These are phyloP conservation scores for Arthrobotrys entomopaga DNA, from an alignment of 2,329 filamentous ascomycete species.

Conservation along the genomic window DNA sequence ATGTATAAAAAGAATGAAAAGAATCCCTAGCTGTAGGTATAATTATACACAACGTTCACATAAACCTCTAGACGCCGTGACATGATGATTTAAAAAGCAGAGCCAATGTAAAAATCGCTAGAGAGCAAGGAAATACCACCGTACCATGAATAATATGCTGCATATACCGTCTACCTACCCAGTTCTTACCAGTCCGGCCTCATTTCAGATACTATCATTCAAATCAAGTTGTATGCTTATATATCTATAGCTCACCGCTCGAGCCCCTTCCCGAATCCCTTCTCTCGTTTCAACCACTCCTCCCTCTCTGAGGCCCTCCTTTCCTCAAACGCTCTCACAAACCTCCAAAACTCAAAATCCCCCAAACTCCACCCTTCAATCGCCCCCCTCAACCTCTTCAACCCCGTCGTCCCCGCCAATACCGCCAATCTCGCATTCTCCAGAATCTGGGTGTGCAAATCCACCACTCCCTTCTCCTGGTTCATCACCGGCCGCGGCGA, in stretches of 20 bases:
- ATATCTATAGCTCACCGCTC: slow-evolving; percentile 18
- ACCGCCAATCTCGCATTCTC: slow-evolving; percentile 65
- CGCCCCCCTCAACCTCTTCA: slow-evolving; percentile 57
- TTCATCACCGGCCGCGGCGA: slow-evolving; percentile 64
- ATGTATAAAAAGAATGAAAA: background rate
- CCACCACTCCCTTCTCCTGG: slow-evolving; percentile 65
- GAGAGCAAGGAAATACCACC: background rate
- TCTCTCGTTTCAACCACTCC: slow-evolving; percentile 68
- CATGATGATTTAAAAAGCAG: background rate
- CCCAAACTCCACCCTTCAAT: slow-evolving; percentile 58
- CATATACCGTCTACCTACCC: background rate
- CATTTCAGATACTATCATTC: too few relatives aligned
- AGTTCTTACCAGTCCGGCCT: too few relatives aligned
- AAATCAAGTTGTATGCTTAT: too few relatives aligned
- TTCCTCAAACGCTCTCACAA: slow-evolving; percentile 56
- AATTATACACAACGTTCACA: background rate
- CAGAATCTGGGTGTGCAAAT: slow-evolving; percentile 70
- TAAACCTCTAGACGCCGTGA: slow-evolving; percentile 19
- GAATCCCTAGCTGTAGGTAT: too few relatives aligned
- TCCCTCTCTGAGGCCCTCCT: slow-evolving; percentile 55
- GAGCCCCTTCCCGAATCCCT: slow-evolving; percentile 60
- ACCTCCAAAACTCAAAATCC: slow-evolving; percentile 58
- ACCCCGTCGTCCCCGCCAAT: slow-evolving; percentile 60
- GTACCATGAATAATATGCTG: background rate
- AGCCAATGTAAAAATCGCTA: background rate